phyloP scores from a whole-genome alignment of 1,284 basidiomycete species.

The Cystobasidium sp. region DNA sequence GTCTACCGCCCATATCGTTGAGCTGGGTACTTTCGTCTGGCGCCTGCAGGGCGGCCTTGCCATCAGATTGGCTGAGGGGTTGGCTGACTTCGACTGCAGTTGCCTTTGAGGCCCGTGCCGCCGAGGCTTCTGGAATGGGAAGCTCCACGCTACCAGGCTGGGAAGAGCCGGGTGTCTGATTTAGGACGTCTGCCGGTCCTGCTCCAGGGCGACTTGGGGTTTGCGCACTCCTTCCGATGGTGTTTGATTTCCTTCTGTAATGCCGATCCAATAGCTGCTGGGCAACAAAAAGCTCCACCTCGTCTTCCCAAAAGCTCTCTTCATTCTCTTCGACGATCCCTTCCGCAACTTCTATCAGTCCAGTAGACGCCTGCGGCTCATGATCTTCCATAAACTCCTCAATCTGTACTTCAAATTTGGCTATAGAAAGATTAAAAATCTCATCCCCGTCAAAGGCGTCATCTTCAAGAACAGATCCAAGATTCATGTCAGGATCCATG shows the following conservation, averaged over 20 bases:
- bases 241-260: not conserved
- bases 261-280: constrained; percentile 7
- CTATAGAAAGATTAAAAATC: not conserved
- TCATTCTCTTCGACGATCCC: constrained; percentile 20
- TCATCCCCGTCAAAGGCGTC: not conserved
- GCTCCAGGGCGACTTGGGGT: not conserved
- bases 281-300: constrained; percentile 8
- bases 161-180: no score
- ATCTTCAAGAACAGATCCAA: not conserved
- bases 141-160: no score
- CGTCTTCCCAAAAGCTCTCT: constrained; percentile 25
- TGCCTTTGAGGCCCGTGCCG: no score
- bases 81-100: no score
- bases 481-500: not conserved
- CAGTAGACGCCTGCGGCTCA: not conserved
- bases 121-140: no score
- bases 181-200: not conserved
- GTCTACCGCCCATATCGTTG: no score
- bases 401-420: constrained; percentile 11
- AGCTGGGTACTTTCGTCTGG: no score
- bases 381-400: constrained; percentile 19
- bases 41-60: no score
- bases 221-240: not conserved
- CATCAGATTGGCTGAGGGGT: no score
- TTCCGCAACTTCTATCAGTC: not conserved